A percentile compares a stretch with the other conserved stretches of the same genome.
Conservation (phyloP, 2,329 filamentous ascomycete species). For the Colletotrichum sublineola region DNA sequence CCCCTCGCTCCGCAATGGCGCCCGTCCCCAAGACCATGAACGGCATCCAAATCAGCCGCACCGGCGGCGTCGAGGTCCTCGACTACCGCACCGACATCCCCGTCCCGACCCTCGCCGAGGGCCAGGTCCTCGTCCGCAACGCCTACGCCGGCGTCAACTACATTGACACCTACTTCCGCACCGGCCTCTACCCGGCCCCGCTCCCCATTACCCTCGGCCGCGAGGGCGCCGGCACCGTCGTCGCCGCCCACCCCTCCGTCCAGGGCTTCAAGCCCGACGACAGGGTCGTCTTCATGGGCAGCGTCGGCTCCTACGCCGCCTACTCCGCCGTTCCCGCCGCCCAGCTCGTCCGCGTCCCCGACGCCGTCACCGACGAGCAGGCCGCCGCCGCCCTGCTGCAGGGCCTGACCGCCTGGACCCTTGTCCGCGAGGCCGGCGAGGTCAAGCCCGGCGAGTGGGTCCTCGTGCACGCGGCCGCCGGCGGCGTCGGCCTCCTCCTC, state of each 20-base stretch:
- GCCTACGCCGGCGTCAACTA: constrained; percentile 86
- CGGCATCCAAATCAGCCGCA: constrained; percentile 79
- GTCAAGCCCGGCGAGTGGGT: constrained; percentile 85
- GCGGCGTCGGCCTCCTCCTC: constrained; percentile 82
- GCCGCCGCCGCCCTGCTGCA: constrained; percentile 82
- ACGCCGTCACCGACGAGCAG: constrained; percentile 69
- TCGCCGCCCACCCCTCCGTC: constrained; percentile 67
- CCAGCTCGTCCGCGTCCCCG: constrained; percentile 74
- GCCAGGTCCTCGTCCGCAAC: constrained; percentile 85
- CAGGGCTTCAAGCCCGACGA: constrained; percentile 73
- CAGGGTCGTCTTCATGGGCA: constrained; percentile 77
- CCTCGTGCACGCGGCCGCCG: constrained; percentile 87
- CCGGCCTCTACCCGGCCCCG: constrained; percentile 80
- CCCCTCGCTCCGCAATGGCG: constrained; percentile 38
- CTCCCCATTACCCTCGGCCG: constrained; percentile 84
- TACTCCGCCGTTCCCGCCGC: constrained; percentile 66
- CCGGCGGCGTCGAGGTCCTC: constrained; percentile 78
- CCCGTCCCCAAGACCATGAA: constrained; percentile 69
- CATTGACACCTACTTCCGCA: constrained; percentile 93
- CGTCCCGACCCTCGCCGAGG: constrained; percentile 76
- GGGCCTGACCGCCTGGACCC: constrained; percentile 84
- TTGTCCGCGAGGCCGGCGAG: constrained; percentile 81
- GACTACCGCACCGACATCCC: constrained; percentile 79
- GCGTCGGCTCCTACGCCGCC: constrained; percentile 66
- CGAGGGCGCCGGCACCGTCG: constrained; percentile 81